Conservation (phyloP, 345 rosid genomes). For the Citrus sp. region DNA sequence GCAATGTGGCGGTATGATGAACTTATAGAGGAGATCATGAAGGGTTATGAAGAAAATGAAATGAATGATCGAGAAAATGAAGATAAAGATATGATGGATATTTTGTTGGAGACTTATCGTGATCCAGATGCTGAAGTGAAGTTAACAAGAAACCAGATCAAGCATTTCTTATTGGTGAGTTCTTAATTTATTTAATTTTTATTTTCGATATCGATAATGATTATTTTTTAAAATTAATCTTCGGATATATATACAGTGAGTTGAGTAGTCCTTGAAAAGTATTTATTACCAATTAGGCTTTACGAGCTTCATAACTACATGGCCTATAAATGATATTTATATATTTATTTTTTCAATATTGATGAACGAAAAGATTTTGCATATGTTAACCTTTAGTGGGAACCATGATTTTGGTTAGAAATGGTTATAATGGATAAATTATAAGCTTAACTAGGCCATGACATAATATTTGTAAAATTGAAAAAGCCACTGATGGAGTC, state of each 20-base stretch:
- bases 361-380: neutral
- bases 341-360: too few relatives aligned
- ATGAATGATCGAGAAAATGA: constrained; percentile 2
- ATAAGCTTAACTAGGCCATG: neutral
- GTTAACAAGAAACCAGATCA: constrained; percentile 57
- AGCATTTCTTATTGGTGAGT: constrained; percentile 64
- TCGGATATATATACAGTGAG: neutral
- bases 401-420: neutral
- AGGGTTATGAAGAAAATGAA: constrained; percentile 35
- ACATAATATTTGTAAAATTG: too few relatives aligned
- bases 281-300: neutral
- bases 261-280: neutral
- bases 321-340: neutral
- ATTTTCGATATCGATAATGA: too few relatives aligned
- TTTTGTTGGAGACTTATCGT: constrained; percentile 54
- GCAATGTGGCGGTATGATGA: constrained; percentile 31
- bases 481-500: too few relatives aligned
- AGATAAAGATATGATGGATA: constrained; percentile 53
- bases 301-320: neutral
- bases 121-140: constrained; percentile 49
- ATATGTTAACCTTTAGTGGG: neutral
- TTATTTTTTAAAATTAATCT: too few relatives aligned
- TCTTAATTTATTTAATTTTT: too few relatives aligned
- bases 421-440: too few relatives aligned
- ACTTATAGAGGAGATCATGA: constrained; percentile 35